Conservation (phyloP, 208 protist genomes). For the Trichomonas tenax region DNA sequence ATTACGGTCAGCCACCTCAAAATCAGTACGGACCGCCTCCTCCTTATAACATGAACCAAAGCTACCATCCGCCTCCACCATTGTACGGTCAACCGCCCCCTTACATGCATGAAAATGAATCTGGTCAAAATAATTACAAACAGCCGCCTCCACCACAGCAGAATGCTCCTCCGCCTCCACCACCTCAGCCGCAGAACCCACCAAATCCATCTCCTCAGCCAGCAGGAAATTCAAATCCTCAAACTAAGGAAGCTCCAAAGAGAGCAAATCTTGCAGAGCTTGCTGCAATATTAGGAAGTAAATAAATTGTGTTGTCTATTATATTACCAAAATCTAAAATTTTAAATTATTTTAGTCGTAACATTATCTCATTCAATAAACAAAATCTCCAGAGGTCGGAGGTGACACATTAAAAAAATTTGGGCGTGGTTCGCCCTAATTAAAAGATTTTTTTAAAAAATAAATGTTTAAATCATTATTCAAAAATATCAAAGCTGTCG, state of each 20-base stretch:
- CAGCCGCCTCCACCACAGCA: not conserved
- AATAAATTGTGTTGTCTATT: not conserved
- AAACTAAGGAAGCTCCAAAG: not conserved
- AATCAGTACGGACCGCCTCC: not conserved
- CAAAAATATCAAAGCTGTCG: too few relatives aligned
- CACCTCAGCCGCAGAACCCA: not conserved
- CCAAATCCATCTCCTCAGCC: not conserved
- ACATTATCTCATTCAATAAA: too few relatives aligned
- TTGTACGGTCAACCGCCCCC: not conserved
- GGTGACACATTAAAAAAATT: too few relatives aligned
- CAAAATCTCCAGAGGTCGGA: too few relatives aligned
- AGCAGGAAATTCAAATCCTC: not conserved
- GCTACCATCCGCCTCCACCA: not conserved
- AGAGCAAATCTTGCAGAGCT: not conserved
- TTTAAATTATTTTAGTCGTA: too few relatives aligned
- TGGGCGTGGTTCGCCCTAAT: too few relatives aligned
- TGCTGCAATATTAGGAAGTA: not conserved
- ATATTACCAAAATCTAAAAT: too few relatives aligned
- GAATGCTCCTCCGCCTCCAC: not conserved
- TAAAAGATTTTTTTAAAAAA: too few relatives aligned
- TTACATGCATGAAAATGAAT: not conserved
- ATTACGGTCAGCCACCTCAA: not conserved
- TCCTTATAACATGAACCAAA: not conserved
- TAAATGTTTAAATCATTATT: too few relatives aligned
- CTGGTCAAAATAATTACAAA: not conserved